Base-by-base conservation (phyloP, 495 filamentous ascomycete species). In the Penicillium robsamsonii region DNA sequence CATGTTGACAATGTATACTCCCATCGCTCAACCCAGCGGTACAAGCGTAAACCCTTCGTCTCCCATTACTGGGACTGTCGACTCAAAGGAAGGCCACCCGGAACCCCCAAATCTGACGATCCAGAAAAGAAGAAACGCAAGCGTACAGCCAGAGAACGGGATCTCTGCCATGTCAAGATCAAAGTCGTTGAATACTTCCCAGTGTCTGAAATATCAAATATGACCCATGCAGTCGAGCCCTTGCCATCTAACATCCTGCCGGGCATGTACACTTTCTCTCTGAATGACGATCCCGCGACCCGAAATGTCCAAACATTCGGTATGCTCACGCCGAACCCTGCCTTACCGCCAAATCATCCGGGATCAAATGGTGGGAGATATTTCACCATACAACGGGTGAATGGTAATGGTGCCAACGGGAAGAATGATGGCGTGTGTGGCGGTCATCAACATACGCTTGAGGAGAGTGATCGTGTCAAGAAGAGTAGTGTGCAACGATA, bases 1-100 rank as follows among this genome's bases (percentile, higher is more conserved):
- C 90, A 93, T 70, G 79, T 95, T 64, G 91, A 96, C 72, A 96
- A 96, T 69, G 84, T 96, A 46, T 96, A 93, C 69, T 93, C 90
- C 17, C 91, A 94, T 73, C 87, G 91, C 46, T 93, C 91, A 4
- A 93, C 90, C 4, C 90, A 95, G 65, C 78, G 79, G 51, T 92
- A 92, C 71, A 94, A 96, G 71, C 86, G 86, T 59, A 91, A 89
- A 55, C 86, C 88, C 12, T 88, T 92, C 56, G 81, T 91, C 31
- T 90, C 89, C 8, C 88, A 92, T 69, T 96, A 95, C 71, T 95
- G 89, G 83, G 91, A 95, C 69, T 96, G 91, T 64, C 85, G 91
- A 22, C 79, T 96, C 54, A 95, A 94, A 70, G 91, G 91, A 10
- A 79, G 91, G 9, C 88, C 90, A 5, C 84, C 91, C 0, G 91